Evolutionary conservation across 2,329 filamentous ascomycete genomes (phyloP).

Genomic region (Arthrobotrys pseudoclavata): DNA sequence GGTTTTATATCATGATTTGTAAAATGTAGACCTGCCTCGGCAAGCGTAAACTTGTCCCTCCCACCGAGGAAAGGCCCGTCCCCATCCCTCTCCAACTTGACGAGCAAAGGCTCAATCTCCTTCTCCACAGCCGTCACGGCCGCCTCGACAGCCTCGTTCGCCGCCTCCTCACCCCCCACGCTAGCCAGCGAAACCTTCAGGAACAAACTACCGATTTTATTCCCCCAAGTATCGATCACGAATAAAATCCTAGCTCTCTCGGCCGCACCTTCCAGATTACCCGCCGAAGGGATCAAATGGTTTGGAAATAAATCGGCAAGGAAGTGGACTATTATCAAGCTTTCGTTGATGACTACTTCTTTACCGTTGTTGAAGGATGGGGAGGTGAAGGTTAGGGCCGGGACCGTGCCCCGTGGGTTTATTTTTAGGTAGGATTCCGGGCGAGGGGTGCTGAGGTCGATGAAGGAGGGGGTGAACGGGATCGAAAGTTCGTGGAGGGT

Average conservation of each 20-base stretch:
- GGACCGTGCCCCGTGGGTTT: slow-evolving; percentile 72
- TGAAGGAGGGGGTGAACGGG: slow-evolving; percentile 77
- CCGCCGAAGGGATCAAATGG: slow-evolving; percentile 74
- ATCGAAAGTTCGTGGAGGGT: slow-evolving; percentile 76
- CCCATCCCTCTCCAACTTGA: slow-evolving; percentile 64
- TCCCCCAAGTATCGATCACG: slow-evolving; percentile 79
- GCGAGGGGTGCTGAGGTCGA: slow-evolving; percentile 78
- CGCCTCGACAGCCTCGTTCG: slow-evolving; percentile 67
- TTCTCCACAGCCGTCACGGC: slow-evolving; percentile 74
- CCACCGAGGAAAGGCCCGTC: slow-evolving; percentile 76
- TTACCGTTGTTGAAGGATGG: slow-evolving; percentile 77
- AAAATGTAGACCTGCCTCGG: slow-evolving; percentile 72
- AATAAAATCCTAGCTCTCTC: slow-evolving; percentile 77
- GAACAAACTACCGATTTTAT: slow-evolving; percentile 72
- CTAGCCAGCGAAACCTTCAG: slow-evolving; percentile 69
- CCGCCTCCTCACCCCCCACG: slow-evolving; percentile 68
- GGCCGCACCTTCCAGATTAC: slow-evolving; percentile 72
- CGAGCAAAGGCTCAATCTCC: slow-evolving; percentile 80
- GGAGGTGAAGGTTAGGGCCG: slow-evolving; percentile 38
- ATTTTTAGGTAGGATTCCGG: slow-evolving; percentile 80
- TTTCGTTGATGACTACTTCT: slow-evolving; percentile 79
- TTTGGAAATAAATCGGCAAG: slow-evolving; percentile 77
- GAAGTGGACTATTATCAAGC: slow-evolving; percentile 67
- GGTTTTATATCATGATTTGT: slow-evolving; percentile 51
- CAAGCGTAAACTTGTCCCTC: slow-evolving; percentile 76